Evolutionary conservation across 2,329 filamentous ascomycete genomes (phyloP), one percentile per base, ranked within the genome.

Genomic region (Cordyceps militaris): DNA sequence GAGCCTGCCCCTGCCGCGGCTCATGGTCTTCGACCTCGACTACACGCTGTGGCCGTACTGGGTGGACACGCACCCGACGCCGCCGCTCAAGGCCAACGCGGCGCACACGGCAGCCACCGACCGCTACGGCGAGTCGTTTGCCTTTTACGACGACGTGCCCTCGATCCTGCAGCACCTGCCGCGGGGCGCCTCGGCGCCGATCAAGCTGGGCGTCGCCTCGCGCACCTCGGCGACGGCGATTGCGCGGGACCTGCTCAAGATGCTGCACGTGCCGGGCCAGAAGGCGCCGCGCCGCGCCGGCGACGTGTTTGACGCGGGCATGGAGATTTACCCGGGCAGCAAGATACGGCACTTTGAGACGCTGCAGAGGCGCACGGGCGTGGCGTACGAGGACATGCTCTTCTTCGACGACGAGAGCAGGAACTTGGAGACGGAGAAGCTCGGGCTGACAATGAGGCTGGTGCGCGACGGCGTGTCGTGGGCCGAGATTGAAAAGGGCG

Each of bases 31-130:
- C 75, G 94, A 97, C 71, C 84, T 97, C 61, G 93, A 97, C 79
- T 97, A 97, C 79, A 97, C 94, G 0, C 80, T 97, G n/a, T 97
- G 93, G 94, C 91, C 92, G 4, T 97, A 97, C 74, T 97, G 93
- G 93, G 87, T 96, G 1, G 94, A 97, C 76, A 96, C 91, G 3
- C 92, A 97, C 73, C 88, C 94, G 65, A 83, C 84, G 24, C 81
- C 85, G 7, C 92, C 91, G 0, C 74, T 96, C 19, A 80, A 80
- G 63, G 66, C 77, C 7, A 74, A 77, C 56, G 57, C 74, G 0
- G 61, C 69, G 8, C 71, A 71, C 73, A 75, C 67, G 60, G 72
- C 71, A 62, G 76, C 73, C 56, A 72, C 74, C 21, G 84, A 86
- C 69, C 74, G 76, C 62, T 73, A 75, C 59, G 86, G 85, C 69